Conservation (phyloP, 495 filamentous ascomycete species). For the Wilcoxina mikolae region DNA sequence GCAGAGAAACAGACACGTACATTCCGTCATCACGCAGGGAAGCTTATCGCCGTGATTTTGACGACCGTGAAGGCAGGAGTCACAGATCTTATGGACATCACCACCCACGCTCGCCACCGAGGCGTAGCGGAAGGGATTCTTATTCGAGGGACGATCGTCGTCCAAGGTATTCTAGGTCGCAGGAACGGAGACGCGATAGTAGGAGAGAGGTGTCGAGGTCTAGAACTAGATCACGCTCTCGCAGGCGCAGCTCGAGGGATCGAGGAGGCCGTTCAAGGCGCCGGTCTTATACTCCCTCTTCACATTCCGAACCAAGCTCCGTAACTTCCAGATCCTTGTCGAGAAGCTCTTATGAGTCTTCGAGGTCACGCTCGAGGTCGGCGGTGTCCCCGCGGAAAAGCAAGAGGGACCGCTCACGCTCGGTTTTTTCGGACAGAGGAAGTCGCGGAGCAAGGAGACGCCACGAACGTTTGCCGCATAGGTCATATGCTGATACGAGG, state of each 20-base stretch:
- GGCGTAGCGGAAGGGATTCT: not conserved
- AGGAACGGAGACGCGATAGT: constrained; percentile 14
- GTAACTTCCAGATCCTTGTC: constrained; percentile 17
- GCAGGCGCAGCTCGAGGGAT: constrained; percentile 30
- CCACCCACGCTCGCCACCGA: constrained; percentile 1
- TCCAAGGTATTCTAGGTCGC: constrained; percentile 5
- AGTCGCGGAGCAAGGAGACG: not conserved
- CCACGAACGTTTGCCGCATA: constrained; percentile 1
- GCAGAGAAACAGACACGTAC: constrained; percentile 37
- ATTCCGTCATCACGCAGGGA: constrained; percentile 35
- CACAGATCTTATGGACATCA: not conserved
- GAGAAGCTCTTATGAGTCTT: constrained; percentile 24
- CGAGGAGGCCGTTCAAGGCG: constrained; percentile 39
- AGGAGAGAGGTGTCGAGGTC: constrained; percentile 27
- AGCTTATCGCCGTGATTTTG: constrained; percentile 30
- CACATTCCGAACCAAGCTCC: constrained; percentile 5
- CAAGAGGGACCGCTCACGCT: not conserved
- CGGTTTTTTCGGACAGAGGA: not conserved
- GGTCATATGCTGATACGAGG: constrained; percentile 4
- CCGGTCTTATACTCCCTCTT: constrained; percentile 1
- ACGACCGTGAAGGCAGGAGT: constrained; percentile 28
- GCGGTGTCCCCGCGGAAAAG: not conserved
- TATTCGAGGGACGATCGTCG: not conserved
- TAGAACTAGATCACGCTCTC: constrained; percentile 24
- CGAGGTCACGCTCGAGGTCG: constrained; percentile 22